A percentile compares a stretch with the other conserved stretches of the same genome.
phyloP scores from a whole-genome alignment of 495 filamentous ascomycete genomes.

The Lepraria neglecta region DNA sequence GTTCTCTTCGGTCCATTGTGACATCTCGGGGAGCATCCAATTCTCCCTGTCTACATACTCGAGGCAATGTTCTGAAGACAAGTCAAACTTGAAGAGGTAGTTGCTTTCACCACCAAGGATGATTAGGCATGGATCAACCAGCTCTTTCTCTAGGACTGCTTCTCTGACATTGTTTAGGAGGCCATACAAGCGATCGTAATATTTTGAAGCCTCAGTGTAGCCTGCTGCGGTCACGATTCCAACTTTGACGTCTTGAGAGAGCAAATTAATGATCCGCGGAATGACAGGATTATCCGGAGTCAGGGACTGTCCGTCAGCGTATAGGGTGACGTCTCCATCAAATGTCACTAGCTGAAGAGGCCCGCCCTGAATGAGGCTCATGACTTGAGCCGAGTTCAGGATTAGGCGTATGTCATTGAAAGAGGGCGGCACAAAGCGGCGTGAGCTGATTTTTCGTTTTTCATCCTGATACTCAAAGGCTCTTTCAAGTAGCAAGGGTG shows the following conservation, averaged over 20 bases:
- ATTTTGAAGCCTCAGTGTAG: conserved; percentile 78
- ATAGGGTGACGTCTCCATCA: conserved; percentile 95
- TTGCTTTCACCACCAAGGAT: conserved; percentile 91
- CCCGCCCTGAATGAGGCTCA: conserved; percentile 68
- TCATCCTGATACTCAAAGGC: conserved; percentile 88
- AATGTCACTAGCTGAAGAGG: conserved; percentile 81
- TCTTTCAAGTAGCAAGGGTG: conserved; percentile 71
- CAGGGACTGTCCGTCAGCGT: conserved; percentile 83
- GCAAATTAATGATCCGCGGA: conserved; percentile 62
- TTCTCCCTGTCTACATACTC: conserved; percentile 57
- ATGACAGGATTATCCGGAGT: conserved; percentile 70
- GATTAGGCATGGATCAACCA: conserved; percentile 64
- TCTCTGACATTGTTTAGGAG: conserved; percentile 74
- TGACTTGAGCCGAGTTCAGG: conserved; percentile 89
- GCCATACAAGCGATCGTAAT: conserved; percentile 77
- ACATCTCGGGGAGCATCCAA: conserved; percentile 88
- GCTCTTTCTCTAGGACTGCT: conserved; percentile 35
- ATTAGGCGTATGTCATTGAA: conserved; percentile 95
- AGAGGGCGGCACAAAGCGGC: conserved; percentile 90
- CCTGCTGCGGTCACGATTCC: conserved; percentile 97
- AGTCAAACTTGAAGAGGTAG: conserved; percentile 74
- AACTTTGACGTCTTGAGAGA: conserved; percentile 59
- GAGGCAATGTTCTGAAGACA: conserved; percentile 47
- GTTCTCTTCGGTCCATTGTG: conserved; percentile 69
- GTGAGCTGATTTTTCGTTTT: conserved; percentile 76